Conservation (phyloP, 176 grass and related monocot genomes). For the Carex parvula region DNA sequence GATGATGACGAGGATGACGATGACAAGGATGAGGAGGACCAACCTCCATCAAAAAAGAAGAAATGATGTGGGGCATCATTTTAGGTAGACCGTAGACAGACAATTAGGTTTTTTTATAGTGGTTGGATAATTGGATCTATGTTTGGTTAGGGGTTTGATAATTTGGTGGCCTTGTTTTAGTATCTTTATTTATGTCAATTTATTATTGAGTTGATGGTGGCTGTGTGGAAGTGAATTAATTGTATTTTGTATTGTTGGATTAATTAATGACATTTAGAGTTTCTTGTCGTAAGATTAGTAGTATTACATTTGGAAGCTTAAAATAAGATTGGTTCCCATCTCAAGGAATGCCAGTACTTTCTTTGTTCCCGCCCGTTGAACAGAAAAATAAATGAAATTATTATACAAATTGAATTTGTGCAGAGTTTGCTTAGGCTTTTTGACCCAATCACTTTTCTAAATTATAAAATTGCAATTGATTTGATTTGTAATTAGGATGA, state of each 20-base stretch:
- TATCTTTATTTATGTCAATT: slow-evolving; percentile 28
- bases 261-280: background rate
- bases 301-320: no score
- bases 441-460: no score
- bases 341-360: no score
- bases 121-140: slow-evolving; percentile 39
- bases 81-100: no score
- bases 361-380: no score
- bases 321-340: no score
- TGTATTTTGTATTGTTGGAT: background rate
- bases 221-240: background rate
- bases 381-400: no score
- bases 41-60: slow-evolving; percentile 78
- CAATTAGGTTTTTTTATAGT: slow-evolving; percentile 24
- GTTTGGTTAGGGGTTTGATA: slow-evolving; percentile 29
- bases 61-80: slow-evolving; percentile 43
- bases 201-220: slow-evolving; percentile 1
- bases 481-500: no score
- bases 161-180: slow-evolving; percentile 28
- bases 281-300: slow-evolving; percentile 13
- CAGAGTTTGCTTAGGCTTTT: no score
- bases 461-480: no score
- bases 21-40: slow-evolving; percentile 48
- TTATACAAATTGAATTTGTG: no score
- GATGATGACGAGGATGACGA: slow-evolving; percentile 50